phyloP scores from a whole-genome alignment of 2,329 filamentous ascomycete genomes.

The Talaromyces amestolkiae region DNA sequence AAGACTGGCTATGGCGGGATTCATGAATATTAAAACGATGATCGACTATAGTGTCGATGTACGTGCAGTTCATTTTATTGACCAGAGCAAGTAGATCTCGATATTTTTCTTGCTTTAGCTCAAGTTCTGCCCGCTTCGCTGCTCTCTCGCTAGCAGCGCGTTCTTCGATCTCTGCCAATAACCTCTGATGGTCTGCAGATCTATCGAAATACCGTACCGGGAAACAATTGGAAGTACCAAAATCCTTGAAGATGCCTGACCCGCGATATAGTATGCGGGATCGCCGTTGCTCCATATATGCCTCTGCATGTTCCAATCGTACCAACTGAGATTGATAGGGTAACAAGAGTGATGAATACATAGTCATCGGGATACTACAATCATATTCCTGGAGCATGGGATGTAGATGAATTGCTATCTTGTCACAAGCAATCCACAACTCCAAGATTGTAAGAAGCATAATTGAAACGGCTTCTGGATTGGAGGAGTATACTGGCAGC shows the following conservation, averaged over 20 bases:
- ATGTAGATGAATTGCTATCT: conserved; percentile 36
- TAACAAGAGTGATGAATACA: conserved; percentile 25
- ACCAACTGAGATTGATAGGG: conserved; percentile 25
- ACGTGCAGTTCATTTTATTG: conserved; percentile 16
- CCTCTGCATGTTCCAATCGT: conserved; percentile 42
- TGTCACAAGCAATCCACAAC: conserved; percentile 60
- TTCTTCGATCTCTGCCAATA: conserved; percentile 40
- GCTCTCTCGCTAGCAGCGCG: conserved; percentile 32
- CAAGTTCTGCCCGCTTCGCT: conserved; percentile 38
- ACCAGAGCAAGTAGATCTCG: conserved; percentile 25
- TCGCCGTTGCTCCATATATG: conserved; percentile 44
- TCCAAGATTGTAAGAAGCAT: conserved; percentile 59
- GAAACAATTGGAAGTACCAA: conserved; percentile 42
- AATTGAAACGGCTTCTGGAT: conserved; percentile 50
- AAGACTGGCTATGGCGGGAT: conserved; percentile 25
- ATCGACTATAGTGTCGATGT: conserved; percentile 4
- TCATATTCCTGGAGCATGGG: conserved; percentile 49
- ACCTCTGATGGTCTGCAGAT: conserved; percentile 41
- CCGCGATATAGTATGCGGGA: conserved; percentile 18
- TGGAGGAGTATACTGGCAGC: conserved; percentile 34
- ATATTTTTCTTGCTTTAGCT: conserved; percentile 29
- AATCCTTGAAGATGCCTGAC: conserved; percentile 40
- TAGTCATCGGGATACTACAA: conserved; percentile 42
- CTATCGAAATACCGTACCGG: conserved; percentile 48
- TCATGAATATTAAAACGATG: conserved; percentile 15